Evolutionary conservation across 768 basidiomycete genomes (phyloP).

Genomic region (Leccinellum rugosiceps): DNA sequence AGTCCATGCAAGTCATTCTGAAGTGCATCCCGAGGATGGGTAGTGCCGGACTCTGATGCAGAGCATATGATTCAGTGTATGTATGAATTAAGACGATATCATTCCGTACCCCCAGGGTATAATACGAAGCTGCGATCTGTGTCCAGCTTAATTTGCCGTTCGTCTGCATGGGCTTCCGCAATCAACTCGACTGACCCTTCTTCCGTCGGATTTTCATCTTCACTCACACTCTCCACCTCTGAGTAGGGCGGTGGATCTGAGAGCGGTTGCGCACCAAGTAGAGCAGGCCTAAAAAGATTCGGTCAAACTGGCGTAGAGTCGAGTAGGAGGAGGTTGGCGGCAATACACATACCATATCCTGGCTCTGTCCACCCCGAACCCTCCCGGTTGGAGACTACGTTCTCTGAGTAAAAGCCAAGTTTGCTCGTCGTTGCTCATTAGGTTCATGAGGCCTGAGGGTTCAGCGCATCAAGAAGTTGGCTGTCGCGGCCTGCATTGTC

Average conservation of each 20-base stretch:
- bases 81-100: slow-evolving; percentile 8
- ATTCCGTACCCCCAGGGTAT: slow-evolving; percentile 76
- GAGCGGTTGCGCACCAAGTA: slow-evolving; percentile 39
- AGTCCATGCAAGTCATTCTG: slow-evolving; percentile 68
- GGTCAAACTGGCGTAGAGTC: slow-evolving; percentile 19
- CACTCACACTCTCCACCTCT: slow-evolving; percentile 17
- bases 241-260: slow-evolving; percentile 32
- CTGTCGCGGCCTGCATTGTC: neutral
- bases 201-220: slow-evolving; percentile 1
- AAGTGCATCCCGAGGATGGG: slow-evolving; percentile 43
- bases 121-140: slow-evolving; percentile 92
- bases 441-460: slow-evolving; percentile 15
- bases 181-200: neutral
- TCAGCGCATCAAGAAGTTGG: slow-evolving; percentile 8
- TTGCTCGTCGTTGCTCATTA: slow-evolving; percentile 22
- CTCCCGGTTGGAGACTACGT: slow-evolving; percentile 54
- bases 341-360: slow-evolving; percentile 50
- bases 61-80: slow-evolving; percentile 5
- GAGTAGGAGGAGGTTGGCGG: slow-evolving; percentile 2
- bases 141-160: slow-evolving; percentile 84
- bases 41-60: slow-evolving; percentile 17
- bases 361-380: slow-evolving; percentile 56
- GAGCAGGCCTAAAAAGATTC: slow-evolving; percentile 20
- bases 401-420: slow-evolving; percentile 48
- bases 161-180: slow-evolving; percentile 58